Conservation (phyloP, 495 filamentous ascomycete species). For the Lasiosphaeria hispida region DNA sequence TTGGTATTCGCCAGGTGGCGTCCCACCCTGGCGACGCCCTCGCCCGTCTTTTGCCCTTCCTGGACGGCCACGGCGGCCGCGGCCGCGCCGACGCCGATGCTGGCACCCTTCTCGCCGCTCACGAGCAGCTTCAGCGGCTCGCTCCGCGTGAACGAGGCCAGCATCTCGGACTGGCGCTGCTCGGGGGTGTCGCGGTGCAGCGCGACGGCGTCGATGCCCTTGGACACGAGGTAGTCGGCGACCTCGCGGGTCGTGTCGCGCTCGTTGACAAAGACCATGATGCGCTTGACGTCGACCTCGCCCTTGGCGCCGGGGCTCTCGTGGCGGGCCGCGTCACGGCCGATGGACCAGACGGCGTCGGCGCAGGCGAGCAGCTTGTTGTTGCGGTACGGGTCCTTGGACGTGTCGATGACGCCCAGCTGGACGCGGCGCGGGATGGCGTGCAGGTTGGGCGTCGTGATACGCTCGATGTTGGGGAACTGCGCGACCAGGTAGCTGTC, state of each 20-base stretch:
- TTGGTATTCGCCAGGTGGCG: slow-evolving; percentile 62
- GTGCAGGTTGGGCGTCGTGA: slow-evolving; percentile 92
- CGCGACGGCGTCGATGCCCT: slow-evolving; percentile 83
- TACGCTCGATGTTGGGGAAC: slow-evolving; percentile 77
- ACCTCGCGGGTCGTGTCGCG: slow-evolving; percentile 82
- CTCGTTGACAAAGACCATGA: slow-evolving; percentile 97
- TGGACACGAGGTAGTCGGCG: slow-evolving; percentile 71
- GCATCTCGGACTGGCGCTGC: slow-evolving; percentile 67
- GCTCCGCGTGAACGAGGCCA: slow-evolving; percentile 69
- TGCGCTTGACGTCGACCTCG: slow-evolving; percentile 67
- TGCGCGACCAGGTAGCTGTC: slow-evolving; percentile 76
- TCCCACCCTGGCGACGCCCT: slow-evolving; percentile 17
- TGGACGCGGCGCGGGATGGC: slow-evolving; percentile 93
- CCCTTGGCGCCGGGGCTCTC: slow-evolving; percentile 37
- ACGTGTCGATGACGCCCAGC: slow-evolving; percentile 86
- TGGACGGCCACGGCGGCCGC: slow-evolving; percentile 12
- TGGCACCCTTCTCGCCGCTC: background rate
- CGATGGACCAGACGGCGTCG: slow-evolving; percentile 90
- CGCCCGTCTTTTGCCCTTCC: background rate
- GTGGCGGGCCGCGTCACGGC: slow-evolving; percentile 65
- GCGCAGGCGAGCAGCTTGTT: slow-evolving; percentile 91
- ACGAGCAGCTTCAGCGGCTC: slow-evolving; percentile 41
- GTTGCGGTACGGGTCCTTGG: slow-evolving; percentile 83
- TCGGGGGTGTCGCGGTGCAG: slow-evolving; percentile 78
- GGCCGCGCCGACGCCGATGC: slow-evolving; percentile 14